Evolutionary conservation across 192 early-diverging fungal species (phyloP), one percentile per base, ranked within the genome.

Genomic region (Phycomyces nitens): DNA sequence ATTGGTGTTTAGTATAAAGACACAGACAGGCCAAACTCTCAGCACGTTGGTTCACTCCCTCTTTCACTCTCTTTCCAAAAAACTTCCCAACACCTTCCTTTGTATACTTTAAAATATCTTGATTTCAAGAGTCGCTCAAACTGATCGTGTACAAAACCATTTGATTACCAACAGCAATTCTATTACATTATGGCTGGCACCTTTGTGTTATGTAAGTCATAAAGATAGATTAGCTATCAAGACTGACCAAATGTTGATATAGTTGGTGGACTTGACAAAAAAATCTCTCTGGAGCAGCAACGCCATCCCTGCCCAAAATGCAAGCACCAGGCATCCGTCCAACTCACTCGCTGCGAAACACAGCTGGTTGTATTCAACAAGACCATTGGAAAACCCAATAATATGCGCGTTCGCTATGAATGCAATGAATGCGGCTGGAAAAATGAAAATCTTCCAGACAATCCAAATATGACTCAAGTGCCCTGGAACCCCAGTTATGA

Each of bases 341-440:
- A 66, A 42, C 42, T 75, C 12, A 75, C 73, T 38, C 62, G 73
- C 7, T 53, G 43, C 50, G 73, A 75, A 41, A 75, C 58, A 1
- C 55, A 70, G n/a, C 18, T 75, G 15, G 54, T 70, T 14, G 53
- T 75, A 3, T 43, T 75, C 26, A 70, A 70, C 22, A 75, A 53
- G 43, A 44, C 34, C 16, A 63, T 71, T 43, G 65, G 69, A 16
- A 53, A 70, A 24, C 68, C 69, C 4, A 60, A 66, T 16, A 70
- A 66, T 26, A 66, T 63, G 63, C 58, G 60, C 11, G 68, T 71
- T 5, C 64, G 65, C 26, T 75, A 75, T 34, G 73, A 75, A 34
- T 75, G 73, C 41, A 23, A 44, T 6, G 49, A 54, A 57, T 75
- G 73, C 26, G 26, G 38, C 9, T 75, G 73, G 73, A 75, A 70